Percentiles rank a stretch among this genome's conserved stretches.
Evolutionary conservation across 805 yeast species (phyloP).

Genomic region (Kuraishia ogatae): DNA sequence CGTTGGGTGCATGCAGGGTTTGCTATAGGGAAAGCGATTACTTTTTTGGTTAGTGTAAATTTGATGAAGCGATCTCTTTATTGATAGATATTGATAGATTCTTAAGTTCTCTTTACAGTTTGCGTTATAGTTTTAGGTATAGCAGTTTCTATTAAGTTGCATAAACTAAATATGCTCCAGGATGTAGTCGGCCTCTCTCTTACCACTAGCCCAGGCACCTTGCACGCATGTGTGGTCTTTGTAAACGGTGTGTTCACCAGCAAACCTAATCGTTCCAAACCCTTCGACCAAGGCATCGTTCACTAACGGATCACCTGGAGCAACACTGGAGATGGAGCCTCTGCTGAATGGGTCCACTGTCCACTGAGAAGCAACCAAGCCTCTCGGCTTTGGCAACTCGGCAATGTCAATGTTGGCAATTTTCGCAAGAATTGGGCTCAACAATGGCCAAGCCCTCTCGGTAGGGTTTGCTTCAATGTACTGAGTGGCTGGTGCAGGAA

Average conservation of each 20-base stretch:
- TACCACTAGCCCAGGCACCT: constrained; percentile 47
- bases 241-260: constrained; percentile 45
- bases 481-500: constrained; percentile 41
- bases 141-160: too few species aligned
- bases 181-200: constrained; percentile 32
- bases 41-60: too few species aligned
- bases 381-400: constrained; percentile 15
- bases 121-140: too few species aligned
- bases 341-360: constrained; percentile 41
- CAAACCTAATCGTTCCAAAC: constrained; percentile 36
- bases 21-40: too few species aligned
- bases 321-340: constrained; percentile 36
- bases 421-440: constrained; percentile 30
- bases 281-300: constrained; percentile 22
- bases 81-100: too few species aligned
- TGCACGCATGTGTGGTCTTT: constrained; percentile 53
- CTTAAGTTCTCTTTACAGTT: too few species aligned
- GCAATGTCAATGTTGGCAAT: constrained; percentile 11
- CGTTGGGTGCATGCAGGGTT: neutral
- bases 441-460: constrained; percentile 33
- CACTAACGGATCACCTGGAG: constrained; percentile 31
- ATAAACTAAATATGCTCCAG: neutral
- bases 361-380: constrained; percentile 33
- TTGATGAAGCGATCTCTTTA: too few species aligned
- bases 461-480: constrained; percentile 32